Evolutionary conservation across 192 early-diverging fungal species (phyloP).

Genomic region (Pilobolus umbonatus): DNA sequence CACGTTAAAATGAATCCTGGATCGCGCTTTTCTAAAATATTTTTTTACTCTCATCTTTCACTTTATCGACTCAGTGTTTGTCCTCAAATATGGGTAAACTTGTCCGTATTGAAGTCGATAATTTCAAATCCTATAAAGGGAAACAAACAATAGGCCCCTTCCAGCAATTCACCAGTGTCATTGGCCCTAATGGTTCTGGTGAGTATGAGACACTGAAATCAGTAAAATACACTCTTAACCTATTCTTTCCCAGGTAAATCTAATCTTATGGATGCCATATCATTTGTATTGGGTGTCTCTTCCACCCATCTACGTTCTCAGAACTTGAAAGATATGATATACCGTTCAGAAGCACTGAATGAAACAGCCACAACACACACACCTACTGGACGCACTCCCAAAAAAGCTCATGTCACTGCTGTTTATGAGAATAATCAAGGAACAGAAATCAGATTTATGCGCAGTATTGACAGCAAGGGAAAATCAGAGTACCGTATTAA

Average conservation of each 20-base stretch:
- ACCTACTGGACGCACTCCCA: constrained; percentile 26
- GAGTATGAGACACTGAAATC: background rate
- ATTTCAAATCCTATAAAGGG: constrained; percentile 99
- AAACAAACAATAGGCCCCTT: constrained; percentile 93
- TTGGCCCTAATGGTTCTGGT: constrained; percentile 97
- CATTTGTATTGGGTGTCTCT: constrained; percentile 95
- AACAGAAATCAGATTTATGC: constrained; percentile 61
- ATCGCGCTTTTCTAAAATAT: too few relatives aligned
- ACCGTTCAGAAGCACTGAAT: constrained; percentile 60
- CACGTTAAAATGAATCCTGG: too few relatives aligned
- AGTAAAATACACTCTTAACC: constrained; percentile 1
- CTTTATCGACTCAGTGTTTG: too few relatives aligned
- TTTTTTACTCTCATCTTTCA: too few relatives aligned
- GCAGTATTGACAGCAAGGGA: constrained; percentile 65
- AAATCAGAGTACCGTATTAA: constrained; percentile 88
- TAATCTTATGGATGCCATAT: constrained; percentile 99
- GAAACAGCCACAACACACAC: constrained; percentile 14
- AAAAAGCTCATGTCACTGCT: constrained; percentile 73
- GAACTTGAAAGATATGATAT: constrained; percentile 88
- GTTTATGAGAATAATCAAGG: constrained; percentile 72
- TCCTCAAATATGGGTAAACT: constrained; percentile 86
- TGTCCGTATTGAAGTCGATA: constrained; percentile 84
- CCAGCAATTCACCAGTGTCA: constrained; percentile 88
- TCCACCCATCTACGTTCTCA: constrained; percentile 87
- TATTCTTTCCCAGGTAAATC: constrained; percentile 71